Evolutionary conservation across 768 basidiomycete species (phyloP), one percentile per base, ranked within the genome.

Genomic region (Epithele typhae): DNA sequence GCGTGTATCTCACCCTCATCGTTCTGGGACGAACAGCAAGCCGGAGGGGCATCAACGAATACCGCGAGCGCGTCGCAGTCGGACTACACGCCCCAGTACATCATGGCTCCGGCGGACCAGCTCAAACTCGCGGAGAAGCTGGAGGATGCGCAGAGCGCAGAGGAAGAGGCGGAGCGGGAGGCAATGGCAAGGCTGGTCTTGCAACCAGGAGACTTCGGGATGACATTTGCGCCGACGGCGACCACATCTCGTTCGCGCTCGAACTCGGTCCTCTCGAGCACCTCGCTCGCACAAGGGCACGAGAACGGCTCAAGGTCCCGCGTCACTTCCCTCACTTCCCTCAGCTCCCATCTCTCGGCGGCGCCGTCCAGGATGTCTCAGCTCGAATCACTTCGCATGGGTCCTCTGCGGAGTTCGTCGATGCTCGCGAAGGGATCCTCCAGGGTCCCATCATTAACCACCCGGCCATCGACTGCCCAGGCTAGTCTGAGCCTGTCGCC

Each of bases 101-200:
- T 85, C 50, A 74, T 85, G 74, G 79, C 82, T 14, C 77, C 80
- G 19, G 81, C 78, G 15, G 80, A 84, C 46, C 73, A 84, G 69
- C 72, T 78, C 18, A 71, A 73, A 60, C 64, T 85, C 9, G 82
- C 84, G 56, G 79, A 76, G 35, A 69, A 73, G 48, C 54, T 61
- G 56, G 76, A 48, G 37, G 27, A 54, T 19, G 45, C 40, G n/a
- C n/a, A 54, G 27, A 22, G 35, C 22, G 39, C 45, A 11, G 30
- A 24, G 14, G 27, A 30, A 36, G 53, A 49, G 19, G 15, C 35
- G 18, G 8, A 7, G 6, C 15, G 15, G 35, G 9, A 7, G 9
- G 48, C 32, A 17, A 52, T 40, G 37, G 46, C 56, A 37, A 57
- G 54, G 56, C 48, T 56, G 18, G 58, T 55, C 18, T 46, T 60